These are phyloP conservation scores for Pterocarpus santalinus DNA, from an alignment of 306 rosid species.

Conservation along the genomic window DNA sequence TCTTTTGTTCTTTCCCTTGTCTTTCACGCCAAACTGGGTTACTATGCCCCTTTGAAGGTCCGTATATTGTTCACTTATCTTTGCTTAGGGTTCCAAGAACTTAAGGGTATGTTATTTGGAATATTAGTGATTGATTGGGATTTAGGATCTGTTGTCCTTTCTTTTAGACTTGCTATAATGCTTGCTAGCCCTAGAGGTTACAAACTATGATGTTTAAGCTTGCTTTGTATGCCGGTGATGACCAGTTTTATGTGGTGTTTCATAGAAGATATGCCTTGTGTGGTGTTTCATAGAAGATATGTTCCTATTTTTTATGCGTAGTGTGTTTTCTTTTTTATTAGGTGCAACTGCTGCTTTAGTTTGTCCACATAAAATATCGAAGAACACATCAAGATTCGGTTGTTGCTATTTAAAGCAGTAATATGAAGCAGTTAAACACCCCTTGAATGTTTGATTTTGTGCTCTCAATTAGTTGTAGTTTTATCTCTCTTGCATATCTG, in stretches of 20 bases:
- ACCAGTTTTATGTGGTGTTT: neutral
- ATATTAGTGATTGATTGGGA: neutral
- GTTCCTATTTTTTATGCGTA: neutral
- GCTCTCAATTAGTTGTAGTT: no score
- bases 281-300: neutral
- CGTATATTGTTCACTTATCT: neutral
- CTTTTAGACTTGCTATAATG: neutral
- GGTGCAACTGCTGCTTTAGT: neutral
- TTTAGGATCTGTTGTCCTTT: neutral
- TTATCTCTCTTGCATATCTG: no score
- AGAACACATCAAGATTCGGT: neutral
- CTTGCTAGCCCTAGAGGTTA: neutral
- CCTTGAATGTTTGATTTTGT: no score
- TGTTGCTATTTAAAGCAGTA: neutral
- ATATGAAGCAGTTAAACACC: no score
- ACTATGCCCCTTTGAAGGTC: neutral
- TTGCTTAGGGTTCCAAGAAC: slow-evolving; percentile 1
- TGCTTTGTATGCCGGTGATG: neutral
- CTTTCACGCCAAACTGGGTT: neutral
- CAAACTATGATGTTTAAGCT: neutral
- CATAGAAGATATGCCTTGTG: no score
- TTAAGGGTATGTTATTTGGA: neutral
- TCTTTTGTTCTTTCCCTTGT: neutral
- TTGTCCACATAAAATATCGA: neutral
- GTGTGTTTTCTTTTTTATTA: neutral